These are phyloP conservation scores for Ophiocordyceps sinensis DNA, from an alignment of 2,329 filamentous ascomycete species.

Conservation along the genomic window DNA sequence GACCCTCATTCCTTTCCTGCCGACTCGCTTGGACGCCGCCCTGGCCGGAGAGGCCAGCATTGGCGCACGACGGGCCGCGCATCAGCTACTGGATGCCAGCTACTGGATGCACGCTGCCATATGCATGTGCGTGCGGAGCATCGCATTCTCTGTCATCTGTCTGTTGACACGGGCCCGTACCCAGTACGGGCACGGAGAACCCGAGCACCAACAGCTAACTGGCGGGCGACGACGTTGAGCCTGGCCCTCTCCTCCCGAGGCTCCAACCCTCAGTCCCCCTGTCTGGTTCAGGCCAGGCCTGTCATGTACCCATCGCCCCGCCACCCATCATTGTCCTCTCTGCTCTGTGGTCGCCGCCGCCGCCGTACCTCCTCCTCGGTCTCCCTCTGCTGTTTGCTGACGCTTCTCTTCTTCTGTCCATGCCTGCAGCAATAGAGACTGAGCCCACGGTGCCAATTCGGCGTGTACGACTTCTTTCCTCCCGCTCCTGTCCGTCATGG, in stretches of 20 bases:
- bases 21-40: too few relatives aligned
- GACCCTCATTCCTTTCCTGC: too few relatives aligned
- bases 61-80: too few relatives aligned
- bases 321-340: conserved; percentile 15
- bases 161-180: not conserved
- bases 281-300: conserved; percentile 7
- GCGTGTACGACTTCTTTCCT: conserved; percentile 23
- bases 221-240: not conserved
- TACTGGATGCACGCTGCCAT: not conserved
- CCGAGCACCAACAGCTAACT: not conserved
- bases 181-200: not conserved
- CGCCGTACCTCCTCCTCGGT: conserved; percentile 11
- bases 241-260: not conserved
- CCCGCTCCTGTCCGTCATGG: conserved; percentile 31
- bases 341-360: conserved; percentile 4
- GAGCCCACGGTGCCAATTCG: conserved; percentile 19
- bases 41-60: too few relatives aligned
- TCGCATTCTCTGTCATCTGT: not conserved
- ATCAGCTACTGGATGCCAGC: not conserved
- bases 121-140: not conserved
- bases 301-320: conserved; percentile 9
- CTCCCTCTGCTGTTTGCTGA: conserved; percentile 12
- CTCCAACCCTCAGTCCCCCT: conserved; percentile 1
- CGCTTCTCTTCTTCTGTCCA: conserved; percentile 15
- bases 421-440: conserved; percentile 20